phyloP scores from a whole-genome alignment of 768 basidiomycete species.

The Epithele typhae region DNA sequence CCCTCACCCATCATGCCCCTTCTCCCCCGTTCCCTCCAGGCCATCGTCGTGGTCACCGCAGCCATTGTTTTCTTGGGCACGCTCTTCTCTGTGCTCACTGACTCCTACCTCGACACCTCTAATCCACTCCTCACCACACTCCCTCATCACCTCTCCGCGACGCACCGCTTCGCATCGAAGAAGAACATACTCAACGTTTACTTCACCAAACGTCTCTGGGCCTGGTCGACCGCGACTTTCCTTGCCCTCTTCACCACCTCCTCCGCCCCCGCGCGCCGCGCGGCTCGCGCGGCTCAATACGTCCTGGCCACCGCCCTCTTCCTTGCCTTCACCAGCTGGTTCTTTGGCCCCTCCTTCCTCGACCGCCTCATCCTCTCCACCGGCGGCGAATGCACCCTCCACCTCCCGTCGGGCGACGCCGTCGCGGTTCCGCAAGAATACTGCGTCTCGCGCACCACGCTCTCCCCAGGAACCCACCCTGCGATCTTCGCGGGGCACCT shows the following conservation, averaged over 20 bases:
- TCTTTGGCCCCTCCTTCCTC: slow-evolving; percentile 79
- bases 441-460: slow-evolving; percentile 46
- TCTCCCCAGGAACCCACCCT: slow-evolving; percentile 63
- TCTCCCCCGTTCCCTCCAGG: slow-evolving; percentile 1
- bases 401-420: slow-evolving; percentile 50
- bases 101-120: slow-evolving; percentile 84
- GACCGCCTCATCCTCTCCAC: slow-evolving; percentile 60
- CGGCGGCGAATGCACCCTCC: slow-evolving; percentile 75
- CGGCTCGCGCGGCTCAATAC: slow-evolving; percentile 49
- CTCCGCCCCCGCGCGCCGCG: slow-evolving; percentile 39
- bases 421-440: slow-evolving; percentile 52
- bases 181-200: slow-evolving; percentile 74
- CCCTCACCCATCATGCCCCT: slow-evolving; percentile 13
- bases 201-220: slow-evolving; percentile 92
- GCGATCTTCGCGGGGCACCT: slow-evolving; percentile 48
- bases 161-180: slow-evolving; percentile 79
- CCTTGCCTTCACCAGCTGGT: slow-evolving; percentile 78
- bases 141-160: slow-evolving; percentile 58
- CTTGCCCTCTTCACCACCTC: slow-evolving; percentile 54
- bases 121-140: slow-evolving; percentile 64
- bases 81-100: slow-evolving; percentile 53
- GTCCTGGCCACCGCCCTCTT: slow-evolving; percentile 57
- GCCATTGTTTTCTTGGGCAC: slow-evolving; percentile 57
- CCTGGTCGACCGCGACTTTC: slow-evolving; percentile 76
- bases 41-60: slow-evolving; percentile 38